Percentiles rank a stretch among this genome's conserved stretches.
Evolutionary conservation across 768 basidiomycete genomes (phyloP).

Genomic region (Mycena floridula): DNA sequence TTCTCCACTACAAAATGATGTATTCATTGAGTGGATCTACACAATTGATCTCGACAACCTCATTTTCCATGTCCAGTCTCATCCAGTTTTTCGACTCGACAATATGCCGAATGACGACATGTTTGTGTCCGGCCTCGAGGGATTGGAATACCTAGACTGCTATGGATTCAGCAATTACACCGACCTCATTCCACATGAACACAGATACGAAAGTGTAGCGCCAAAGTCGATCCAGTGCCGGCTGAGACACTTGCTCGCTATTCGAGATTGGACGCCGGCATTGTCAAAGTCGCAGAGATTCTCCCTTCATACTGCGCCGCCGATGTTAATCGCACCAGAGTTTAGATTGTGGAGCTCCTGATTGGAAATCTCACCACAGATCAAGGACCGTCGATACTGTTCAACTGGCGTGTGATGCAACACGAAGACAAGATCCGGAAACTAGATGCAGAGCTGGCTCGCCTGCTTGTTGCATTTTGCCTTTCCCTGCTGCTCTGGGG

Average conservation of each 20-base stretch:
- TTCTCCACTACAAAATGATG: constrained; percentile 10
- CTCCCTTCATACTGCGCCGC: too few species aligned
- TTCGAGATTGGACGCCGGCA: background rate
- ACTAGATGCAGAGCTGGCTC: too few species aligned
- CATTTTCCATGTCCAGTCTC: constrained; percentile 15
- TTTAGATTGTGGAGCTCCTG: too few species aligned
- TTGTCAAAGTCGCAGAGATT: background rate
- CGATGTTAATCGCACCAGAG: too few species aligned
- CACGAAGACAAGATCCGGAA: too few species aligned
- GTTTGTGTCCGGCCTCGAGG: constrained; percentile 7
- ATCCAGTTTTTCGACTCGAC: constrained; percentile 6
- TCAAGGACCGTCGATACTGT: too few species aligned
- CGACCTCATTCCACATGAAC: constrained; percentile 7
- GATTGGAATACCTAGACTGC: constrained; percentile 4
- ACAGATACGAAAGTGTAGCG: constrained; percentile 13
- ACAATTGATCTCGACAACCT: constrained; percentile 22
- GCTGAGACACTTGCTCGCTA: constrained; percentile 14
- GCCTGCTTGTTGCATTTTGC: too few species aligned
- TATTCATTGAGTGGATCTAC: constrained; percentile 22
- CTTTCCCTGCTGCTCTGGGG: too few species aligned
- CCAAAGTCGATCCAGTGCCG: too few species aligned
- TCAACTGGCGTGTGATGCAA: too few species aligned
- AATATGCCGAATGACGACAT: constrained; percentile 4
- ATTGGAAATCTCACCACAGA: too few species aligned
- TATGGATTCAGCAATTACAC: constrained; percentile 12